Percentiles rank a stretch among this genome's conserved stretches.
These are phyloP conservation scores for Cryphonectria radicalis DNA, from an alignment of 2,329 filamentous ascomycete genomes.

Conservation along the genomic window DNA sequence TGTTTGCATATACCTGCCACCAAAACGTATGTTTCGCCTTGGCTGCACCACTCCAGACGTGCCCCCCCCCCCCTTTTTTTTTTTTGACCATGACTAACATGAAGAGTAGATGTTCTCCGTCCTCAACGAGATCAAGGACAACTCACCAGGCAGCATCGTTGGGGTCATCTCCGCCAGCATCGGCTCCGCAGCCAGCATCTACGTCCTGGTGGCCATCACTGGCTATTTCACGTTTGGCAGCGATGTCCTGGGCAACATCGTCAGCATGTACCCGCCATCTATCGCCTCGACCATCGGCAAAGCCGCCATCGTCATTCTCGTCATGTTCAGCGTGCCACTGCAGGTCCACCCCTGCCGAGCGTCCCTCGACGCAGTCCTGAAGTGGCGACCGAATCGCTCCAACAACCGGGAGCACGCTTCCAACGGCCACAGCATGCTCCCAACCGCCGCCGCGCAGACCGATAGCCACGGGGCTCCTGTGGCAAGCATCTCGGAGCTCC, in stretches of 20 bases:
- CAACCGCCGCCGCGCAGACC: slow-evolving; percentile 38
- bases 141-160: slow-evolving; percentile 76
- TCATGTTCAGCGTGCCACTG: slow-evolving; percentile 94
- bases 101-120: slow-evolving; percentile 89
- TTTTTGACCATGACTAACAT: slow-evolving; percentile 36
- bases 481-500: slow-evolving; percentile 77
- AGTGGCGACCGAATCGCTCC: slow-evolving; percentile 73
- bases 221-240: slow-evolving; percentile 96
- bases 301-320: slow-evolving; percentile 91
- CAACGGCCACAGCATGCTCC: slow-evolving; percentile 49
- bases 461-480: slow-evolving; percentile 57
- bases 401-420: slow-evolving; percentile 47
- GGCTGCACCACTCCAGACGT: not conserved
- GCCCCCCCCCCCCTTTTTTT: no score
- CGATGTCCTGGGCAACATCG: slow-evolving; percentile 87
- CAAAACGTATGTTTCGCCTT: slow-evolving; percentile 72
- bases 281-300: slow-evolving; percentile 89
- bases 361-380: slow-evolving; percentile 91
- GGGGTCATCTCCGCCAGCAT: slow-evolving; percentile 83
- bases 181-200: slow-evolving; percentile 83
- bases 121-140: slow-evolving; percentile 89
- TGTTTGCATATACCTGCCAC: slow-evolving; percentile 99
- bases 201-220: slow-evolving; percentile 89
- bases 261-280: slow-evolving; percentile 83
- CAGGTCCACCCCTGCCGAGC: slow-evolving; percentile 96